These are phyloP conservation scores for Hura crepitans DNA, from an alignment of 441 rosid species.

Conservation along the genomic window DNA sequence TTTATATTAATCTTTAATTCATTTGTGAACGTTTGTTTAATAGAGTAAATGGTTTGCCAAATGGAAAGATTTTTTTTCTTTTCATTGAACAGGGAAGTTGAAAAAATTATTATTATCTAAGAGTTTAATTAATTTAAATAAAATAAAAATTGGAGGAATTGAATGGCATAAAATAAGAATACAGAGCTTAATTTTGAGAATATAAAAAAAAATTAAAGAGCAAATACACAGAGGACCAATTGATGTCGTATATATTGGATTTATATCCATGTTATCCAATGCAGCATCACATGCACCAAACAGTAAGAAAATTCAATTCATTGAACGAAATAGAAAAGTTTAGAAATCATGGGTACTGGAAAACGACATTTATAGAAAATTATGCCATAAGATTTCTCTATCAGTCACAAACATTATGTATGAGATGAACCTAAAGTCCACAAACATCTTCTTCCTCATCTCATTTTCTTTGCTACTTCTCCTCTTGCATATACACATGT, in stretches of 20 bases:
- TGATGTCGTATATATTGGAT: background rate
- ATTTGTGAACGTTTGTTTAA: background rate
- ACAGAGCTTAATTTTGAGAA: too few species aligned
- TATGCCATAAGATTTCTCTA: background rate
- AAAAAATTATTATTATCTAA: background rate
- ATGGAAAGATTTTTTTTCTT: too few species aligned
- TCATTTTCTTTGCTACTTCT: conserved; percentile 20
- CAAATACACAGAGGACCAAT: too few species aligned
- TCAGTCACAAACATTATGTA: conserved; percentile 14
- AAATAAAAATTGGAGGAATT: too few species aligned
- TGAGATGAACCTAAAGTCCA: background rate
- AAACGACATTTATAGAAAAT: conserved; percentile 11
- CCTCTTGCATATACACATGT: conserved; percentile 11
- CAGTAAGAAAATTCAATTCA: conserved; percentile 14
- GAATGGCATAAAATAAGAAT: too few species aligned
- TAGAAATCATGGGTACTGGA: background rate
- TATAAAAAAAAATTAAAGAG: too few species aligned
- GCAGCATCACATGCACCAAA: conserved; percentile 27
- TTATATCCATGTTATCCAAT: background rate
- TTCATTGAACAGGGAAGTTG: too few species aligned
- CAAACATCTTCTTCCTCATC: conserved; percentile 18
- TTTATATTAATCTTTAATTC: too few species aligned
- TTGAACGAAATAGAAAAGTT: conserved; percentile 25
- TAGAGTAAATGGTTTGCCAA: too few species aligned
- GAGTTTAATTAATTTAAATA: too few species aligned